A percentile compares a stretch with the other conserved stretches of the same genome.
Evolutionary conservation across 1,284 basidiomycete species (phyloP).

Genomic region (Sparassis latifolia): DNA sequence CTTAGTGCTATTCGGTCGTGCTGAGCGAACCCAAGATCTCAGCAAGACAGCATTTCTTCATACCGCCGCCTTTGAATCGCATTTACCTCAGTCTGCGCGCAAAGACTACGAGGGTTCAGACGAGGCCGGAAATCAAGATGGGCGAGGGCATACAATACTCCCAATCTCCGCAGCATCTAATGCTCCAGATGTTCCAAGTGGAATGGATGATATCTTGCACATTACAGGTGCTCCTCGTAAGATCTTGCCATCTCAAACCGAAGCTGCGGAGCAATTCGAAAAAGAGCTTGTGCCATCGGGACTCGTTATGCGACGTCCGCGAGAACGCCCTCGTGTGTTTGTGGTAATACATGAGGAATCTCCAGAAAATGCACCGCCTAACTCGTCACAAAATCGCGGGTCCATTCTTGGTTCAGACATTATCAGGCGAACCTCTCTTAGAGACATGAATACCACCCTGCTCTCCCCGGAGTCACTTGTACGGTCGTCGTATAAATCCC

Average conservation of each 20-base stretch:
- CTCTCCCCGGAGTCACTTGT: slow-evolving; percentile 12
- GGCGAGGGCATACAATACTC: no score
- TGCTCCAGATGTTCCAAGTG: no score
- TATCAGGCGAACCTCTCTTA: slow-evolving; percentile 15
- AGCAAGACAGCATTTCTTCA: no score
- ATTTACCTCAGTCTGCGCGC: no score
- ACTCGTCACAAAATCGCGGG: slow-evolving; percentile 1
- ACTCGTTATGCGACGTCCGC: slow-evolving; percentile 11
- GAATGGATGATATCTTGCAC: no score
- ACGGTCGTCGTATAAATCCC: slow-evolving; percentile 9
- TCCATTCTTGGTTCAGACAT: slow-evolving; percentile 28
- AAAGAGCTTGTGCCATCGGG: slow-evolving; percentile 11
- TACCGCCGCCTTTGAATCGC: no score
- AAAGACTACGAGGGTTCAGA: no score
- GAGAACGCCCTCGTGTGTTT: slow-evolving; percentile 13
- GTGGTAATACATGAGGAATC: slow-evolving; percentile 13
- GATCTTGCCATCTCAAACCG: slow-evolving; percentile 18
- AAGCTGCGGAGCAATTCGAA: slow-evolving; percentile 13
- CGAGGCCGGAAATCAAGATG: no score
- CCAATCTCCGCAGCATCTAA: no score
- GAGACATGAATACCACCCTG: slow-evolving; percentile 11
- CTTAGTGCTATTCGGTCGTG: no score
- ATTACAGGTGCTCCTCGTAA: background rate
- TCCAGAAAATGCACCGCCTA: background rate
- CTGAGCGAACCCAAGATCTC: no score